phyloP scores from a whole-genome alignment of 257 asterid species.

The Nicotiana attenuata region DNA sequence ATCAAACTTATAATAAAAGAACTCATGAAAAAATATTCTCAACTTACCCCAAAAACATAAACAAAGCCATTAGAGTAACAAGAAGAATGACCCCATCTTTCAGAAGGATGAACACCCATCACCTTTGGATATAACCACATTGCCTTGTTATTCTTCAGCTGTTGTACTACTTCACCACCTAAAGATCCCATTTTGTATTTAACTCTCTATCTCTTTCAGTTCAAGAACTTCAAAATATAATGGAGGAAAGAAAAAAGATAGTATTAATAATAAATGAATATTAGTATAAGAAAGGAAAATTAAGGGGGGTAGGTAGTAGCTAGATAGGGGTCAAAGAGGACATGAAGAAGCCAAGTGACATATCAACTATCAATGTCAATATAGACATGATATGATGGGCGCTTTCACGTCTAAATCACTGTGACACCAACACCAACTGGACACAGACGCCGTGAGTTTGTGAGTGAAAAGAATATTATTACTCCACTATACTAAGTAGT shows the following conservation, averaged over 20 bases:
- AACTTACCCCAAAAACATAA: constrained; percentile 77
- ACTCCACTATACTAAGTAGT: too few species aligned
- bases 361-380: constrained; percentile 84
- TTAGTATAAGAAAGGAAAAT: neutral
- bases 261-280: neutral
- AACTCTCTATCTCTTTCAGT: neutral
- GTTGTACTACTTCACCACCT: constrained; percentile 33
- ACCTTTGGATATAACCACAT: constrained; percentile 76
- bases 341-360: constrained; percentile 72
- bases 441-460: constrained; percentile 5
- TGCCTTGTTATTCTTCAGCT: constrained; percentile 36
- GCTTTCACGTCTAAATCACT: constrained; percentile 93
- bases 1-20: neutral
- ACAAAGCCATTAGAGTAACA: constrained; percentile 67
- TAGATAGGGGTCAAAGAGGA: constrained; percentile 45
- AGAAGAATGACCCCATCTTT: constrained; percentile 99
- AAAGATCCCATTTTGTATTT: constrained; percentile 50
- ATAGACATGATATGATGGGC: constrained; percentile 99
- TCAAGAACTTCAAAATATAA: constrained; percentile 2
- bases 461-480: constrained; percentile 17
- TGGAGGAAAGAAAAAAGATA: constrained; percentile 17
- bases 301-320: neutral
- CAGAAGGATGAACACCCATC: constrained; percentile 68
- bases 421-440: constrained; percentile 50
- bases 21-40: neutral